These are phyloP conservation scores for Raphanus raphanistrum DNA, from an alignment of 345 rosid genomes.

Conservation along the genomic window DNA sequence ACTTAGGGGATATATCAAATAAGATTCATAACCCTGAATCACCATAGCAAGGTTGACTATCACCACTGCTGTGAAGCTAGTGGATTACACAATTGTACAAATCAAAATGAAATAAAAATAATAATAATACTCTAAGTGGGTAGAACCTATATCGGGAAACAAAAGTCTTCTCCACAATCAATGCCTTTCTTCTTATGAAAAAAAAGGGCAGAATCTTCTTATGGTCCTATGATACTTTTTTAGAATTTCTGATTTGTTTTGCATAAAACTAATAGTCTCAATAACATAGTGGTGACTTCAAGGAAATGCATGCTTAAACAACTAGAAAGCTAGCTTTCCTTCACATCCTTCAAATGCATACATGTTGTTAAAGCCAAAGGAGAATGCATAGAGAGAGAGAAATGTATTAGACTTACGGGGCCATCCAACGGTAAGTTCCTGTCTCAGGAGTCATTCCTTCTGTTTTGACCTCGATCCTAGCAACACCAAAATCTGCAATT, in stretches of 20 bases:
- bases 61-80: slow-evolving; percentile 9
- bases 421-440: neutral
- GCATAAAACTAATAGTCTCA: neutral
- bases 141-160: slow-evolving; percentile 1
- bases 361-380: neutral
- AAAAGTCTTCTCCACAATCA: slow-evolving; percentile 10
- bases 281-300: neutral
- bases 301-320: neutral
- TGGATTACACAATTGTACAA: slow-evolving; percentile 3
- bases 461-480: neutral
- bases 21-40: slow-evolving; percentile 16
- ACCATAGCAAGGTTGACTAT: slow-evolving; percentile 13
- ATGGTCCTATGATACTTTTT: neutral
- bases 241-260: neutral
- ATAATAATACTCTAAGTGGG: slow-evolving; percentile 2
- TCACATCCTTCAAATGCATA: neutral
- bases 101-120: neutral
- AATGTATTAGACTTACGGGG: slow-evolving; percentile 21
- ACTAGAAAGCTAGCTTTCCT: neutral
- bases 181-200: neutral
- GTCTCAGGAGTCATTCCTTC: slow-evolving; percentile 1
- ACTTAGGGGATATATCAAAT: neutral
- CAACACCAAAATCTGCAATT: neutral
- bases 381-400: neutral
- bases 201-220: neutral